Evolutionary conservation across 148 eudicot genomes (phyloP), one percentile per base, ranked within the genome.

Genomic region (Camellia lanceoleosa): DNA sequence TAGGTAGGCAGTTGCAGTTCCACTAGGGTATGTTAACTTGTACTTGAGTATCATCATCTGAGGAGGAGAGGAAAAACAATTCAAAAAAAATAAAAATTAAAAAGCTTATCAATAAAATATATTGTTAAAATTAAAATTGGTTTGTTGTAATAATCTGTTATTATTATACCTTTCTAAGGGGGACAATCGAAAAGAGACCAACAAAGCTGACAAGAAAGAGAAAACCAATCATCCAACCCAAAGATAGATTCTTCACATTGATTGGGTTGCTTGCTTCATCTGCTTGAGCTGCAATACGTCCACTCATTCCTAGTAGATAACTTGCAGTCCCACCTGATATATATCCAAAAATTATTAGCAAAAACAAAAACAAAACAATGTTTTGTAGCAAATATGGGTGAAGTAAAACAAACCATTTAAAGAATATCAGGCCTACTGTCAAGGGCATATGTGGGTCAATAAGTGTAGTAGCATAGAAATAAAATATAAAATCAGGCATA

Each of bases 1-100:
- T 15, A 86, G 88, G 47, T 74, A 77, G 19, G 88, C 88, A 62
- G 88, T 86, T 9, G 88, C 88, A 15, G 88, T 86, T 77, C 88
- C 88, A 80, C 88, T 86, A 1, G 88, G 88, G 69, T 86, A 86
- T 5, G 88, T 80, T n/a, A 86, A 54, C 55, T 83, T 86, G 79
- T 83, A 86, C 77, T 79, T 77, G 64, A 86, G 66, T 47, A 86
- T 83, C 88, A 86, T 86, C 79, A 83, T 61, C 88, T 83, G 66
- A 9, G 16, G 16, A 56, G 19, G 18, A 1, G 19, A 60, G 64
- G 5, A 6, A 4, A 60, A 60, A 4, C 3, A 60, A 16, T 7
- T 60, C 3, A 3, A 56, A 2, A 11, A 10, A 56, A 11, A 13
- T 56, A 56, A 0, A 6, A 60, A 60, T 60, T 60, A 60, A 15